phyloP scores from a whole-genome alignment of 1,284 basidiomycete genomes.

The Malassezia furfur region DNA sequence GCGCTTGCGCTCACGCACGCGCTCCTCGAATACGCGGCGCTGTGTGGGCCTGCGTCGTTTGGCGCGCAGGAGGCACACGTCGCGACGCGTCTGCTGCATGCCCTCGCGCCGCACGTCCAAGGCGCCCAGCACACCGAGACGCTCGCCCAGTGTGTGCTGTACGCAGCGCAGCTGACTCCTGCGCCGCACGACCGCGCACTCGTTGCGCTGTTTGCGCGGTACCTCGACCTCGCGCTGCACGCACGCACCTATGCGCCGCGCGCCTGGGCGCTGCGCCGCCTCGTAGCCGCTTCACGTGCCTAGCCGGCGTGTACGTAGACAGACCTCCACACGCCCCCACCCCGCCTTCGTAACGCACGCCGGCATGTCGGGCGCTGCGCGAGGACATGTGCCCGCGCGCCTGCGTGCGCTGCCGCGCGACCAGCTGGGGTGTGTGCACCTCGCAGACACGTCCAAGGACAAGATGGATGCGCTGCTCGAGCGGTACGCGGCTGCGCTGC shows the following conservation, averaged over 20 bases:
- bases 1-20: neutral
- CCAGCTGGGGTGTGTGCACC: constrained; percentile 10
- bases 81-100: neutral
- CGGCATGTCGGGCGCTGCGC: neutral
- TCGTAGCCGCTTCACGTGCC: neutral
- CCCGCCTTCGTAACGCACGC: neutral
- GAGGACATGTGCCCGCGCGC: constrained; percentile 1
- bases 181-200: too few relatives aligned
- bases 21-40: constrained; percentile 4
- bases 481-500: constrained; percentile 32
- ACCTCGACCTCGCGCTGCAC: neutral
- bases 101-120: too few relatives aligned
- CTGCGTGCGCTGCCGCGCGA: neutral
- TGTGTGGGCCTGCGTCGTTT: neutral
- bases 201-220: neutral
- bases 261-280: constrained; percentile 1
- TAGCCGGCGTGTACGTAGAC: neutral
- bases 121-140: too few relatives aligned
- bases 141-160: neutral
- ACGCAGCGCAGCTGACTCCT: neutral
- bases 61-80: neutral
- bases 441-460: neutral
- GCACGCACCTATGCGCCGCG: neutral
- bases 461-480: constrained; percentile 20
- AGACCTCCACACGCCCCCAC: neutral